Evolutionary conservation across 257 asterid genomes (phyloP), one percentile per base, ranked within the genome.

Genomic region (Solanum megistacrolobum): DNA sequence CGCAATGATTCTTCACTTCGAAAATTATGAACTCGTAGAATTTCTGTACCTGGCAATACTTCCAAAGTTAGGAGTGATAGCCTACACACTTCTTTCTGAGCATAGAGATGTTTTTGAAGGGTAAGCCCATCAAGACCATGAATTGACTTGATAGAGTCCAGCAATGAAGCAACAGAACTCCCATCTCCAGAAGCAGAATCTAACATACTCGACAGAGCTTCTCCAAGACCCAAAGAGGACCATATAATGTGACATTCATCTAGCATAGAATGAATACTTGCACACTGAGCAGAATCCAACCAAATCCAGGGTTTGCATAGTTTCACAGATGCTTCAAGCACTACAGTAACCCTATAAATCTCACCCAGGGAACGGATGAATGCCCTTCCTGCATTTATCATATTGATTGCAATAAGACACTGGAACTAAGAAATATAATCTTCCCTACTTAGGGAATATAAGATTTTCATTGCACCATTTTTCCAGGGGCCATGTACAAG

Each of bases 301-400:
- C 92, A 86, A 32, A 88, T 92, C 98, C 98, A 94, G 36, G 96
- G 98, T 91, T 92, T 94, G 93, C 93, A 96, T 88, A 95, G 93
- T 88, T 90, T 91, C 74, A 91, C 93, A 41, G 98, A 92, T 52
- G 96, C 94, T 90, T 90, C 95, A 89, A 96, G 94, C 87, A 94
- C 86, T 85, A 93, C 89, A 48, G 94, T 94, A 88, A 91, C 98
- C 94, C 94, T 93, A 90, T 96, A 96, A 87, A 96, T 93, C 94
- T 95, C 98, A 84, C 95, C 97, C 35, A 96, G 93, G 87, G 95
- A 95, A 55, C 89, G 86, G 83, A 96, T 73, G 89, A 92, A 95
- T 73, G 78, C 88, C 90, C 88, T 92, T 83, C 98, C 98, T 96
- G 95, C 89, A 29, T 85, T 87, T 88, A 90, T 83, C 65, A 72